phyloP scores from a whole-genome alignment of 441 rosid species.

The Manihot esculenta region DNA sequence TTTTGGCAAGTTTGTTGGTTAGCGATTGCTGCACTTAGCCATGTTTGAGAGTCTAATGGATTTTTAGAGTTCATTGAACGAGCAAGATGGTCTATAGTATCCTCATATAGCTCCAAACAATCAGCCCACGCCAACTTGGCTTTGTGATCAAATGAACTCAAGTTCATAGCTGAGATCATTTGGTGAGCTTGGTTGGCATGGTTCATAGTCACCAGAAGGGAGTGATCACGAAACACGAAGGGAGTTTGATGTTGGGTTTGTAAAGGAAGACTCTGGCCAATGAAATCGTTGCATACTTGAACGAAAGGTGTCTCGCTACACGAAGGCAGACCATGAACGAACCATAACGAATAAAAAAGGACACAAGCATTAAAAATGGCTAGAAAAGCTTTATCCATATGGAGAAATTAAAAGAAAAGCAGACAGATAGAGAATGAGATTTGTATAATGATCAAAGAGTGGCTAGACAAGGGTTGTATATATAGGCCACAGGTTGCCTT shows the following conservation, averaged over 20 bases:
- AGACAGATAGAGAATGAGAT: not conserved
- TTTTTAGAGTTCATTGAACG: slow-evolving; percentile 41
- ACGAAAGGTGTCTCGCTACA: slow-evolving; percentile 68
- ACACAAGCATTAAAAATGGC: slow-evolving; percentile 20
- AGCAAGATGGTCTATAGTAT: slow-evolving; percentile 50
- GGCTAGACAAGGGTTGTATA: slow-evolving; percentile 25
- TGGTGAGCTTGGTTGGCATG: slow-evolving; percentile 52
- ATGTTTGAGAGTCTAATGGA: slow-evolving; percentile 59
- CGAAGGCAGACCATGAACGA: slow-evolving; percentile 32
- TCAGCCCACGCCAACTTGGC: slow-evolving; percentile 64
- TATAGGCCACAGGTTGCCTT: slow-evolving; percentile 27
- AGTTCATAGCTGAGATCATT: slow-evolving; percentile 41
- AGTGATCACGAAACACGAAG: slow-evolving; percentile 40
- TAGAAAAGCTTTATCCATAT: slow-evolving; percentile 36
- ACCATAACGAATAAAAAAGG: slow-evolving; percentile 20
- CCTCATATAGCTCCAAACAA: slow-evolving; percentile 67
- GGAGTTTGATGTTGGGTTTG: slow-evolving; percentile 29
- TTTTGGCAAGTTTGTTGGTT: slow-evolving; percentile 79
- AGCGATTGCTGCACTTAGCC: slow-evolving; percentile 78
- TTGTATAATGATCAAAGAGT: not conserved
- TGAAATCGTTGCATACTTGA: slow-evolving; percentile 44
- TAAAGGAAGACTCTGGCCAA: slow-evolving; percentile 12
- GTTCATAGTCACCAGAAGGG: slow-evolving; percentile 43
- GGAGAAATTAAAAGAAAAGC: not conserved
- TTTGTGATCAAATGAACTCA: slow-evolving; percentile 35